A percentile compares a stretch with the other conserved stretches of the same genome.
phyloP scores from a whole-genome alignment of 495 filamentous ascomycete genomes.

The Trichoderma asperelloides region DNA sequence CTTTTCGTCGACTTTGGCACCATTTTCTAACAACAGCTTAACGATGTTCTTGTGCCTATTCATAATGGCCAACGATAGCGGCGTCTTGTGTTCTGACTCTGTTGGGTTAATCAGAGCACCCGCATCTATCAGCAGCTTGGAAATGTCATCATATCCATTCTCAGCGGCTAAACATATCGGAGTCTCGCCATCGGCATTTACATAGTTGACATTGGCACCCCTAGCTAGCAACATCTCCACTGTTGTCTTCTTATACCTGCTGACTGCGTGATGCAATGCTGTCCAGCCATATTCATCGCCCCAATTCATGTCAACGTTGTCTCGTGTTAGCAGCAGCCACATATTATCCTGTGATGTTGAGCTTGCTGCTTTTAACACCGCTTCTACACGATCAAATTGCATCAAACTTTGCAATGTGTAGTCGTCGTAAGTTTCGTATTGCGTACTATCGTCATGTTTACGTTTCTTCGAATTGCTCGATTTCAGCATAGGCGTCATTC shows the following conservation, averaged over 20 bases:
- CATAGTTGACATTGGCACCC: background rate
- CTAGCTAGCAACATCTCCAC: background rate
- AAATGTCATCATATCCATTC: background rate
- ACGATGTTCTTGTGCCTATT: background rate
- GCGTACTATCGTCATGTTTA: background rate
- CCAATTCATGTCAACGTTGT: background rate
- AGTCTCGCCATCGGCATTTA: background rate
- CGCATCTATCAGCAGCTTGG: background rate
- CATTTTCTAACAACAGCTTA: background rate
- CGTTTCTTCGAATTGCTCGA: background rate
- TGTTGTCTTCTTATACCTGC: background rate
- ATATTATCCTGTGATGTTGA: background rate
- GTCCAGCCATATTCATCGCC: background rate
- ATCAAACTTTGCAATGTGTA: background rate
- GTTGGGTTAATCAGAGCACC: background rate
- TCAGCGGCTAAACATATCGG: background rate
- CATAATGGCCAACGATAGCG: background rate
- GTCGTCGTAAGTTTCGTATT: background rate
- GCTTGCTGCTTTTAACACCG: background rate
- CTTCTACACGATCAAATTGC: background rate
- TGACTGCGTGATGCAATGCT: background rate
- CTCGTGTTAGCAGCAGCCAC: background rate
- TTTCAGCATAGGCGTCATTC: background rate
- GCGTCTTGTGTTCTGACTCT: background rate
- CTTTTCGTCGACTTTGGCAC: background rate